phyloP scores from a whole-genome alignment of 208 protist species.

The Wallacemonas sp. region DNA sequence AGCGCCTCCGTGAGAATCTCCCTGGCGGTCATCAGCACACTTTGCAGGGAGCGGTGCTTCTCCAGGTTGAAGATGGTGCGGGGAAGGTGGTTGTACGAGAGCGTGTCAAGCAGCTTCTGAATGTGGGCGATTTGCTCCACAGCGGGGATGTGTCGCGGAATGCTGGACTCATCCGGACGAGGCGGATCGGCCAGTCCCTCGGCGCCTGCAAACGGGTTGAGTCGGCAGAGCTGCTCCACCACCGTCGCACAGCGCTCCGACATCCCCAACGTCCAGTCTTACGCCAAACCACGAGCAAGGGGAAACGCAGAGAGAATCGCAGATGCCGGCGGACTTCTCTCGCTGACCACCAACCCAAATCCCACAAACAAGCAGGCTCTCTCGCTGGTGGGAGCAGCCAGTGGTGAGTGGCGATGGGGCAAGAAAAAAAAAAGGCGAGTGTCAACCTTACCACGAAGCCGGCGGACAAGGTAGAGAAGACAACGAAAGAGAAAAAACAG shows the following conservation, averaged over 20 bases:
- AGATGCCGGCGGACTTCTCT: too few relatives aligned
- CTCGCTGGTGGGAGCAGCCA: too few relatives aligned
- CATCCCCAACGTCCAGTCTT: not conserved
- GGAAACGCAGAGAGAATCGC: constrained; percentile 3
- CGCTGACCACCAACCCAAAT: too few relatives aligned
- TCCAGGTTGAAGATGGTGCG: constrained; percentile 91
- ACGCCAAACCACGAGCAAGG: too few relatives aligned
- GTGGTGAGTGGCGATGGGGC: too few relatives aligned
- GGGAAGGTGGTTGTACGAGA: constrained; percentile 92
- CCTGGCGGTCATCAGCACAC: constrained; percentile 78
- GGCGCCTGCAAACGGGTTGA: constrained; percentile 69
- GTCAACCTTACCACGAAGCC: not conserved
- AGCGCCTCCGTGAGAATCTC: constrained; percentile 84
- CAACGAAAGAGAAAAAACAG: not conserved
- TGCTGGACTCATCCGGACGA: constrained; percentile 60
- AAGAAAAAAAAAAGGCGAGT: constrained; percentile 4
- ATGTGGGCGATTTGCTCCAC: constrained; percentile 63
- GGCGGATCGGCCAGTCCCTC: constrained; percentile 62
- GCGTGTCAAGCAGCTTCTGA: constrained; percentile 67
- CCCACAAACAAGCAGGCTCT: too few relatives aligned
- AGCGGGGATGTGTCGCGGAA: constrained; percentile 51
- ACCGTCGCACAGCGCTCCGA: constrained; percentile 23
- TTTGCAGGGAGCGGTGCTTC: constrained; percentile 86
- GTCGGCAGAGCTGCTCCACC: constrained; percentile 62
- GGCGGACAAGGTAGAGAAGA: not conserved